A percentile compares a stretch with the other conserved stretches of the same genome.
Evolutionary conservation across 2,329 filamentous ascomycete genomes (phyloP).

Genomic region (Penicillium sp.): DNA sequence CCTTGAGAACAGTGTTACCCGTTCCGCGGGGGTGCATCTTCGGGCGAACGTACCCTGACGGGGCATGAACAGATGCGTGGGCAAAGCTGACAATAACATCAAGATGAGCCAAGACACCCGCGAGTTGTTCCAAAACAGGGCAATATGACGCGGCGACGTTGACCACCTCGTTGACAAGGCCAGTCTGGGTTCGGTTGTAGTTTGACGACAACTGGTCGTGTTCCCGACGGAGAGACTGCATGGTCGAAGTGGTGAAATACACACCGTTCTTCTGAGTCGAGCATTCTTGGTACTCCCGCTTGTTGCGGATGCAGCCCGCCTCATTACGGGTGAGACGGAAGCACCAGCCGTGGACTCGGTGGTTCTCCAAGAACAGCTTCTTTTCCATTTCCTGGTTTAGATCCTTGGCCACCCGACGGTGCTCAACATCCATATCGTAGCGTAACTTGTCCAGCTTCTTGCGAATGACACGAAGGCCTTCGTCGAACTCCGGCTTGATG

Average conservation of each 20-base stretch:
- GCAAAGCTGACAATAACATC: slow-evolving; percentile 94
- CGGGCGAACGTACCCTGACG: slow-evolving; percentile 83
- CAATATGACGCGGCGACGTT: slow-evolving; percentile 90
- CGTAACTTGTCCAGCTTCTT: slow-evolving; percentile 84
- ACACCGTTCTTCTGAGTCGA: slow-evolving; percentile 99
- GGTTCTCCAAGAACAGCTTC: slow-evolving; percentile 96
- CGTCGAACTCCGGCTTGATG: slow-evolving; percentile 97
- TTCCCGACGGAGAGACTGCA: slow-evolving; percentile 77
- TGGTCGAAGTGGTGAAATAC: slow-evolving; percentile 84
- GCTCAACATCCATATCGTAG: slow-evolving; percentile 77
- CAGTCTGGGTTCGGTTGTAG: slow-evolving; percentile 90
- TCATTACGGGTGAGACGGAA: slow-evolving; percentile 88
- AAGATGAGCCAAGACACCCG: slow-evolving; percentile 81
- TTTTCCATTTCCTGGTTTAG: slow-evolving; percentile 92
- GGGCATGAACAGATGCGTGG: slow-evolving; percentile 87
- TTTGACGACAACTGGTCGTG: slow-evolving; percentile 90
- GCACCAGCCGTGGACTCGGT: slow-evolving; percentile 93
- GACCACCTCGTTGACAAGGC: slow-evolving; percentile 87
- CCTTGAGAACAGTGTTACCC: slow-evolving; percentile 82
- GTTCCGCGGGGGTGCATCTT: slow-evolving; percentile 83
- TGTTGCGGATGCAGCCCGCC: slow-evolving; percentile 88
- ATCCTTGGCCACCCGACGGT: slow-evolving; percentile 68
- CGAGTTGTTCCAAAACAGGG: slow-evolving; percentile 83
- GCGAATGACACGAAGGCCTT: slow-evolving; percentile 77
- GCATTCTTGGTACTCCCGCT: slow-evolving; percentile 83